phyloP scores from a whole-genome alignment of 148 eudicot genomes.

The Silene uniflora region DNA sequence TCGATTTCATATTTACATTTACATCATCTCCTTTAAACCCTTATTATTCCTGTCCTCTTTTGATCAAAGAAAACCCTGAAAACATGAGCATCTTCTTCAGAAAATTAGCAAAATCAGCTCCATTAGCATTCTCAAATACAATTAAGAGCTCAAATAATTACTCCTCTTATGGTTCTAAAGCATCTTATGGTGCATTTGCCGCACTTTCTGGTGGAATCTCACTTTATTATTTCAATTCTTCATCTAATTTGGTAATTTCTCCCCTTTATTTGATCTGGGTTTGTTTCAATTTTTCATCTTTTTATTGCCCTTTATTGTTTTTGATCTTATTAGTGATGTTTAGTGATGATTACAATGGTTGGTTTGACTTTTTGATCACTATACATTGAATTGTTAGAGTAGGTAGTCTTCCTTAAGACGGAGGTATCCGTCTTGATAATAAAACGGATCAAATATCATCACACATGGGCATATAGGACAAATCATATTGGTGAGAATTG shows the following conservation, averaged over 20 bases:
- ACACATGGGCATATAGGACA: too few species aligned
- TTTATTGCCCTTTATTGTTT: not conserved
- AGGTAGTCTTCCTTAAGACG: too few species aligned
- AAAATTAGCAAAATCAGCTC: constrained; percentile 54
- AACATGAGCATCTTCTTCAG: constrained; percentile 59
- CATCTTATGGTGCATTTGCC: constrained; percentile 64
- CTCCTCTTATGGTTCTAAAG: constrained; percentile 25
- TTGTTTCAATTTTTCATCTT: constrained; percentile 12
- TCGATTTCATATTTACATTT: not conserved
- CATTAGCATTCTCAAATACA: constrained; percentile 43
- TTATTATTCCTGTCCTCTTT: constrained; percentile 12
- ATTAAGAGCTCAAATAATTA: constrained; percentile 36
- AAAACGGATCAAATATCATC: too few species aligned
- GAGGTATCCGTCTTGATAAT: too few species aligned
- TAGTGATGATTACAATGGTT: not conserved
- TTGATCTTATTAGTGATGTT: constrained; percentile 6
- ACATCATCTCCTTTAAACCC: constrained; percentile 20
- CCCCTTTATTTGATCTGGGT: constrained; percentile 19
- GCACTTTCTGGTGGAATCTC: constrained; percentile 77
- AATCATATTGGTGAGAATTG: not conserved
- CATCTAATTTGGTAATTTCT: constrained; percentile 58
- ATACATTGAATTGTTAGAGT: not conserved
- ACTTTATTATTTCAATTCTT: constrained; percentile 48
- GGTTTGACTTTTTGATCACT: constrained; percentile 19
- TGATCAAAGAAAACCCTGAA: constrained; percentile 13